Conservation (phyloP, 257 asterid genomes). For the Nemophila menziesii region DNA sequence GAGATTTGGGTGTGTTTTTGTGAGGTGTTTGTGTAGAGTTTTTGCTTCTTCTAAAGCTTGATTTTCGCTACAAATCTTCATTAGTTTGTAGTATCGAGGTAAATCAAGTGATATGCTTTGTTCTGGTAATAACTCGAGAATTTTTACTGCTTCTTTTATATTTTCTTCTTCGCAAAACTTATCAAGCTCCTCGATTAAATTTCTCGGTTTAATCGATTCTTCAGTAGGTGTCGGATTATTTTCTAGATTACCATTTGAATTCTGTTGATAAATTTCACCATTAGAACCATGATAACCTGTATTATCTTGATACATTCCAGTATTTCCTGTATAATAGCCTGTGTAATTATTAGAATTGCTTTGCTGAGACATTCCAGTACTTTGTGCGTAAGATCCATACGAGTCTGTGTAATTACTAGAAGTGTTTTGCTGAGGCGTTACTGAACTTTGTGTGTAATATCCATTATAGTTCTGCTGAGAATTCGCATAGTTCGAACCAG, state of each 20-base stretch:
- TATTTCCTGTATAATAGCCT: slow-evolving; percentile 12
- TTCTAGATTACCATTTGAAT: slow-evolving; percentile 13
- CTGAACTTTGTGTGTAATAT: slow-evolving; percentile 9
- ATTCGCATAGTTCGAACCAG: slow-evolving; percentile 11
- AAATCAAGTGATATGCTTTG: slow-evolving; percentile 37
- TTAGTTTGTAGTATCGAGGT: slow-evolving; percentile 37
- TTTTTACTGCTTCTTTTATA: slow-evolving; percentile 46
- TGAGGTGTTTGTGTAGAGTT: slow-evolving; percentile 45
- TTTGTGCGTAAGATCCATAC: too few relatives aligned
- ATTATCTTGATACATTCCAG: slow-evolving; percentile 8
- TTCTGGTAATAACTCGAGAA: slow-evolving; percentile 33
- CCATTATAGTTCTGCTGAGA: slow-evolving; percentile 16
- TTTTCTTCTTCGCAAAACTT: slow-evolving; percentile 36
- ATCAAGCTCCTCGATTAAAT: slow-evolving; percentile 46
- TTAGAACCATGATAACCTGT: slow-evolving; percentile 6
- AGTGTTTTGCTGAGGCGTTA: slow-evolving; percentile 12
- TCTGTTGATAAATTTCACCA: slow-evolving; percentile 18
- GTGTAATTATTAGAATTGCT: slow-evolving; percentile 7
- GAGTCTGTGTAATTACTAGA: slow-evolving; percentile 10
- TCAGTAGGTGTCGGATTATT: slow-evolving; percentile 10
- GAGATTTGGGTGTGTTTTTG: slow-evolving; percentile 28
- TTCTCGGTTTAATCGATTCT: slow-evolving; percentile 12
- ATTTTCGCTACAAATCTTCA: slow-evolving; percentile 55
- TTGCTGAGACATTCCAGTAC: slow-evolving; percentile 14
- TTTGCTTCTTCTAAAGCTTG: slow-evolving; percentile 52